Evolutionary conservation across 192 early-diverging fungal species (phyloP).

Genomic region (Coemansia sp.): DNA sequence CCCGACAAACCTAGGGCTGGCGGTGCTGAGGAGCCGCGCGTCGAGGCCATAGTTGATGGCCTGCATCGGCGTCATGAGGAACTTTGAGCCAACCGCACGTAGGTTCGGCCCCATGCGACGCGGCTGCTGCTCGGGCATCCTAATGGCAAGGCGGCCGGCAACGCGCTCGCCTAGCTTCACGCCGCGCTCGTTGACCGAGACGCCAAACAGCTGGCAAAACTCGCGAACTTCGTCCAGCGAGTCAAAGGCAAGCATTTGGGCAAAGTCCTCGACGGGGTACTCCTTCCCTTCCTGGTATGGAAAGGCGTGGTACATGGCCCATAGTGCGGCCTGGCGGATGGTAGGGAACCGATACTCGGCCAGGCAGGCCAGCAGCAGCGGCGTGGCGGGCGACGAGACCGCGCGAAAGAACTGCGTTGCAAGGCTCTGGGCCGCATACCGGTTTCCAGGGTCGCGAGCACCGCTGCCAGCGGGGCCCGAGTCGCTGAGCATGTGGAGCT

Average conservation of each 20-base stretch:
- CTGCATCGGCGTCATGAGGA: constrained; percentile 28
- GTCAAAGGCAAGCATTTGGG: constrained; percentile 57
- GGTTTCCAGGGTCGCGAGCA: constrained; percentile 48
- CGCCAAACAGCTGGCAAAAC: constrained; percentile 28
- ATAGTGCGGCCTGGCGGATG: constrained; percentile 67
- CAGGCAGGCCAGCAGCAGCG: constrained; percentile 73
- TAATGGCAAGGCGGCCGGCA: constrained; percentile 16
- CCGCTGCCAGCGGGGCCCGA: constrained; percentile 38
- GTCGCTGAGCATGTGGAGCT: constrained; percentile 58
- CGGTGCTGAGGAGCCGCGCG: constrained; percentile 7
- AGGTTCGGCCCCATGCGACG: constrained; percentile 14
- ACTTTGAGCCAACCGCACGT: constrained; percentile 35
- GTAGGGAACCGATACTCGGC: constrained; percentile 67
- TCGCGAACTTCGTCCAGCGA: constrained; percentile 44
- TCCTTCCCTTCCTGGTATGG: constrained; percentile 40
- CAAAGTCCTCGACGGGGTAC: constrained; percentile 49
- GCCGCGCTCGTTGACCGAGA: constrained; percentile 9
- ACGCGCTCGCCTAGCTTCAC: constrained; percentile 40
- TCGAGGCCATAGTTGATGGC: constrained; percentile 23
- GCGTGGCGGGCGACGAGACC: constrained; percentile 51
- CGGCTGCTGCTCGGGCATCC: constrained; percentile 21
- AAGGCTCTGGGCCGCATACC: constrained; percentile 56
- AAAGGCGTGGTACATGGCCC: constrained; percentile 66
- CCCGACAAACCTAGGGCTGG: no score
- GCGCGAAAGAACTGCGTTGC: constrained; percentile 70